Evolutionary conservation across 2,329 filamentous ascomycete species (phyloP).

Genomic region (Chaetomiaceae sp.): DNA sequence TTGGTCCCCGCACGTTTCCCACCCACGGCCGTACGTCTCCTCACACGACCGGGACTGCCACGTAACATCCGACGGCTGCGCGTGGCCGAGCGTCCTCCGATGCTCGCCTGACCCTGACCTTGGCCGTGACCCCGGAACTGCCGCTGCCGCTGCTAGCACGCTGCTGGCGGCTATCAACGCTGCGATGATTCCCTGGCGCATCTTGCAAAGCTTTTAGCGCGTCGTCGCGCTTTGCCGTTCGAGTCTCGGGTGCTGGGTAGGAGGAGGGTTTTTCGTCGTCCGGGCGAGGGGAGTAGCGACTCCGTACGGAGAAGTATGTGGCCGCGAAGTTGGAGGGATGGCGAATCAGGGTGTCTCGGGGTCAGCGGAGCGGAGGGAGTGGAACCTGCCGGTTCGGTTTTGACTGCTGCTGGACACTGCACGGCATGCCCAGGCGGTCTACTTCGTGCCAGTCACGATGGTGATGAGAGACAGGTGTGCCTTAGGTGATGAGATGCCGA

Average conservation of each 20-base stretch:
- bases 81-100: constrained; percentile 1
- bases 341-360: too few relatives aligned
- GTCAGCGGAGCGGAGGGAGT: too few relatives aligned
- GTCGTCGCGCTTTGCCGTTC: neutral
- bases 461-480: neutral
- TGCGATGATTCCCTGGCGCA: neutral
- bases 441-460: neutral
- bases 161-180: neutral
- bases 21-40: constrained; percentile 32
- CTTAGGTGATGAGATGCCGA: neutral
- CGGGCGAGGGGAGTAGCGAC: too few relatives aligned
- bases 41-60: constrained; percentile 31
- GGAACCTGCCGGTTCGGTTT: neutral
- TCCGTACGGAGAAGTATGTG: too few relatives aligned
- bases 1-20: constrained; percentile 29
- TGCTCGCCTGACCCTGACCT: neutral
- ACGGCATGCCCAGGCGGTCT: too few relatives aligned
- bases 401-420: too few relatives aligned
- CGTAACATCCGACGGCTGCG: constrained; percentile 1
- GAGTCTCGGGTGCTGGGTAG: too few relatives aligned
- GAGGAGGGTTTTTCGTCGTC: too few relatives aligned
- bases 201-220: neutral
- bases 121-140: neutral
- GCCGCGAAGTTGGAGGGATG: too few relatives aligned
- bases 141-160: neutral